A percentile compares a stretch with the other conserved stretches of the same genome.
Conservation (phyloP, 2,329 filamentous ascomycete species). For the Ceratocystiopsis minuta region DNA sequence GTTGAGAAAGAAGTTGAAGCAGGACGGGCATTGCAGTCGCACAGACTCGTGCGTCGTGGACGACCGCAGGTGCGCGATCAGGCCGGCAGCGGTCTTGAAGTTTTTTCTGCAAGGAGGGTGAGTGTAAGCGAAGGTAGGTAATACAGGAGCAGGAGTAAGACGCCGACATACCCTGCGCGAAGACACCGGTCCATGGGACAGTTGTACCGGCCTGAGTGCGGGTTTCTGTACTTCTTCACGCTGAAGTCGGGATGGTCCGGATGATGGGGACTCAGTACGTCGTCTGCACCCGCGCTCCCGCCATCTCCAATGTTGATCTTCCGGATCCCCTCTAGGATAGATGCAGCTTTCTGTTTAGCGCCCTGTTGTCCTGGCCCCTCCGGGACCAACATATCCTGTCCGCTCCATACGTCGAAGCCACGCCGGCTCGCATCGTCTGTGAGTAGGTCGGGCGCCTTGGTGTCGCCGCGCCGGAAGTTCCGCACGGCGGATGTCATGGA, state of each 20-base stretch:
- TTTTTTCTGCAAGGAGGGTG: constrained; percentile 13
- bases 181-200: constrained; percentile 35
- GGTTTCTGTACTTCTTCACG: constrained; percentile 26
- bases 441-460: constrained; percentile 9
- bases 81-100: constrained; percentile 16
- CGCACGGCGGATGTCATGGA: background rate
- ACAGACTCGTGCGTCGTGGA: constrained; percentile 18
- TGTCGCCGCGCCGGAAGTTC: constrained; percentile 10
- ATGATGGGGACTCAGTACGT: background rate
- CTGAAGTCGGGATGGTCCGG: constrained; percentile 20
- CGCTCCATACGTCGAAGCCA: constrained; percentile 5
- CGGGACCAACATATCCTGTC: constrained; percentile 4
- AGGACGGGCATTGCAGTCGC: constrained; percentile 26
- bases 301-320: too few species aligned
- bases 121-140: too few species aligned
- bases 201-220: constrained; percentile 24
- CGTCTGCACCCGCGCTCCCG: too few species aligned
- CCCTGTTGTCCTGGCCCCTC: too few species aligned
- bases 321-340: background rate
- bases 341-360: background rate
- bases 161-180: too few species aligned
- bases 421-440: constrained; percentile 5
- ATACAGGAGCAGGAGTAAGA: too few species aligned
- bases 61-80: constrained; percentile 27
- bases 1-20: constrained; percentile 22